Evolutionary conservation across 345 rosid species (phyloP).

Genomic region (Ricinus communis): DNA sequence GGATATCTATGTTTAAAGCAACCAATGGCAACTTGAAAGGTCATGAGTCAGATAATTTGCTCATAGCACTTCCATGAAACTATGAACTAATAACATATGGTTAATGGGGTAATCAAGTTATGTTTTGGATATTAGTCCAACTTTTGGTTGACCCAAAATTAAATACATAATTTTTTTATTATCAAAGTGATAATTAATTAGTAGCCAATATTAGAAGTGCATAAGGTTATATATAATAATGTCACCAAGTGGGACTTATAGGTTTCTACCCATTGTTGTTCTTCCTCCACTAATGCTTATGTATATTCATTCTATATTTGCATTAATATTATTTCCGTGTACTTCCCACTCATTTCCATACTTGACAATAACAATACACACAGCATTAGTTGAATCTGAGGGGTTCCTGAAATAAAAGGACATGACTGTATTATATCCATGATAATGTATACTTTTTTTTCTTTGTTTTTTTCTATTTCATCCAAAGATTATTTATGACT

Average conservation of each 20-base stretch:
- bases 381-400: not conserved
- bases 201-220: not conserved
- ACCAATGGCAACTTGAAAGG: slow-evolving; percentile 1
- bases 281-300: no score
- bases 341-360: not conserved
- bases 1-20: slow-evolving; percentile 3
- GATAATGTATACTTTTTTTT: not conserved
- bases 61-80: not conserved
- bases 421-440: not conserved
- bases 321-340: slow-evolving; percentile 5
- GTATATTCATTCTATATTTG: no score
- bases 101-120: not conserved
- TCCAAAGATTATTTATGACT: no score
- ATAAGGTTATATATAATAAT: no score
- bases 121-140: not conserved
- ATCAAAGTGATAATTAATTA: not conserved
- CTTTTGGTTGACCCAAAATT: not conserved
- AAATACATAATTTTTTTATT: no score
- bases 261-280: no score
- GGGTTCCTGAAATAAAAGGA: not conserved
- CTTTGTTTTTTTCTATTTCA: no score
- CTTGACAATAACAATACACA: not conserved
- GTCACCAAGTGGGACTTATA: no score
- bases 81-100: not conserved
- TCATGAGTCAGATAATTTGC: not conserved